phyloP scores from a whole-genome alignment of 1,284 basidiomycete species.

The Erythrobasidium hasegawianum region DNA sequence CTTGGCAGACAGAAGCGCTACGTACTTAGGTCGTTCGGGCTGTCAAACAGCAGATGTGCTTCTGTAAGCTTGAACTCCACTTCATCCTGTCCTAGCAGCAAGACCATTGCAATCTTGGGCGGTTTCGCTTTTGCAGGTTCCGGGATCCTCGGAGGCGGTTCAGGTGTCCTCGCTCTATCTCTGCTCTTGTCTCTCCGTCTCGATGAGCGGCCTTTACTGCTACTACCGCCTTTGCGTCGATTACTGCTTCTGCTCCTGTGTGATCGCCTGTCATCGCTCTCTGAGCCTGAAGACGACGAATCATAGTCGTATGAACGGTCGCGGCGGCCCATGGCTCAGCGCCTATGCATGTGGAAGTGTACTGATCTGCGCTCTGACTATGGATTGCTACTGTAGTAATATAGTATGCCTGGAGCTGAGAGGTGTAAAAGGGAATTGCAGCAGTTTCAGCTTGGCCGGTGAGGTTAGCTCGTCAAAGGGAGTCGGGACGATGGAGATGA shows the following conservation, averaged over 20 bases:
- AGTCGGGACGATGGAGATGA: too few species aligned
- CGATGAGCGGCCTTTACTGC: background rate
- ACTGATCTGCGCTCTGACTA: too few species aligned
- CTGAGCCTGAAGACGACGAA: constrained; percentile 9
- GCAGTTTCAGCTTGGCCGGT: too few species aligned
- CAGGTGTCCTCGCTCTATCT: constrained; percentile 15
- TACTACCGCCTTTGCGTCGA: background rate
- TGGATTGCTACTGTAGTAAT: too few species aligned
- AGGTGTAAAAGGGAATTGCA: background rate
- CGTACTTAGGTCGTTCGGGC: constrained; percentile 22
- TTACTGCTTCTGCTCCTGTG: background rate
- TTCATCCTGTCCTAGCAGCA: constrained; percentile 21
- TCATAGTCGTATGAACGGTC: constrained; percentile 8
- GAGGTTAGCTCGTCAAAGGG: too few species aligned
- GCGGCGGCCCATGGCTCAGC: constrained; percentile 17
- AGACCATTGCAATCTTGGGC: constrained; percentile 23
- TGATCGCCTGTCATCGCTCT: constrained; percentile 5
- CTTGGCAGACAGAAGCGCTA: too few species aligned
- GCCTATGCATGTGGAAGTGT: too few species aligned
- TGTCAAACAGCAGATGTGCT: constrained; percentile 31
- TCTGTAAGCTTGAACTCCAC: constrained; percentile 28
- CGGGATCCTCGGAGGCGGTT: constrained; percentile 2
- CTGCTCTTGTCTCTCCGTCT: constrained; percentile 1
- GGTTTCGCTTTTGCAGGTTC: constrained; percentile 6
- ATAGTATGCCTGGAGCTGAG: too few species aligned